Evolutionary conservation across 2,329 filamentous ascomycete species (phyloP).

Genomic region (Diaporthe longicolla): DNA sequence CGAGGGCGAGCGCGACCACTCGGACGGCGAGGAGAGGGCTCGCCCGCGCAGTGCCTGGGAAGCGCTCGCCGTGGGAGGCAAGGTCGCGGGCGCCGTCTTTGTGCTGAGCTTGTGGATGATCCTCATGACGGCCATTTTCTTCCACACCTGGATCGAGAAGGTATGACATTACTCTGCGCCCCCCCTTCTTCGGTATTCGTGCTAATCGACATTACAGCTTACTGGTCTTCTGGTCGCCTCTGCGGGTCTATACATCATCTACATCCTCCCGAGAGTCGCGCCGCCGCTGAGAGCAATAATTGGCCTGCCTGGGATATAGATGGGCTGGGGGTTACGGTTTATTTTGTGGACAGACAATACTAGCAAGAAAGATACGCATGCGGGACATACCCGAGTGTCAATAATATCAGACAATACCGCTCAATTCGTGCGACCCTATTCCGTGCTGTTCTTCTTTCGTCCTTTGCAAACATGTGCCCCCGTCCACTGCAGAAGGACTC

Average conservation of each 20-base stretch:
- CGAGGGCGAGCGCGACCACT: slow-evolving; percentile 55
- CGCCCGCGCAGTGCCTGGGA: slow-evolving; percentile 43
- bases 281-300: slow-evolving; percentile 61
- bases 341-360: slow-evolving; percentile 16
- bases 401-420: slow-evolving; percentile 5
- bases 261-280: slow-evolving; percentile 66
- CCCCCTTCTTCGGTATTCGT: too few species aligned
- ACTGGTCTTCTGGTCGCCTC: slow-evolving; percentile 67
- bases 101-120: slow-evolving; percentile 93
- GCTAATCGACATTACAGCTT: slow-evolving; percentile 56
- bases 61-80: slow-evolving; percentile 61
- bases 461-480: background rate
- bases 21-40: background rate
- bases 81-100: slow-evolving; percentile 75
- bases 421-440: background rate
- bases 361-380: background rate
- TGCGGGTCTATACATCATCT: slow-evolving; percentile 63
- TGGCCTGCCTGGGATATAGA: slow-evolving; percentile 66
- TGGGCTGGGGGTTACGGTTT: background rate
- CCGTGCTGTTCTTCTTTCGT: background rate
- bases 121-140: slow-evolving; percentile 98
- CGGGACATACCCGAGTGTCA: slow-evolving; percentile 16
- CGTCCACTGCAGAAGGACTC: background rate
- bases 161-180: slow-evolving; percentile 59
- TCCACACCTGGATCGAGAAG: slow-evolving; percentile 99